Evolutionary conservation across 345 rosid species (phyloP).

Genomic region (Carallia brachiata): DNA sequence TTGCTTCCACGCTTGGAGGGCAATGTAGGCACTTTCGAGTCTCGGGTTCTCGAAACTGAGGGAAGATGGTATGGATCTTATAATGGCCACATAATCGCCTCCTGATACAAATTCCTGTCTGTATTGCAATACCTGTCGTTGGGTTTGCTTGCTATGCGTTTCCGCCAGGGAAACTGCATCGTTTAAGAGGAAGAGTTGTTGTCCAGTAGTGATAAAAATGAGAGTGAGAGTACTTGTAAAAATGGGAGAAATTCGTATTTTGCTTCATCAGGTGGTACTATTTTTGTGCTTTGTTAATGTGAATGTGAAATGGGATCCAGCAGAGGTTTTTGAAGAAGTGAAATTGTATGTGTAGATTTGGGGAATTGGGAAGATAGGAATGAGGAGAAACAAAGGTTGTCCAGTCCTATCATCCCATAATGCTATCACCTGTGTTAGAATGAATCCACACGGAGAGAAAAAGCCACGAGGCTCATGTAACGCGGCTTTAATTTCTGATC

Average conservation of each 20-base stretch:
- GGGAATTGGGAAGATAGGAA: too few relatives aligned
- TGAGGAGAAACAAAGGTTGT: too few relatives aligned
- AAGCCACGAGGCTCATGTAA: too few relatives aligned
- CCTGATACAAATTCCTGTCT: slow-evolving; percentile 12
- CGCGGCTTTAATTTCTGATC: background rate
- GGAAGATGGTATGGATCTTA: slow-evolving; percentile 30
- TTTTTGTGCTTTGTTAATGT: slow-evolving; percentile 4
- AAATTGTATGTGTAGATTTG: too few relatives aligned
- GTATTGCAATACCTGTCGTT: slow-evolving; percentile 27
- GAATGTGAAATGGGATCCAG: too few relatives aligned
- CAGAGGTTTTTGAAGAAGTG: too few relatives aligned
- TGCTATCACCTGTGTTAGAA: too few relatives aligned
- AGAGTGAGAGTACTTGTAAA: background rate
- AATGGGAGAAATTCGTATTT: slow-evolving; percentile 19
- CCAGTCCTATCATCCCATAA: too few relatives aligned
- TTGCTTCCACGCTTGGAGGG: slow-evolving; percentile 80
- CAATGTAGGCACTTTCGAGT: slow-evolving; percentile 57
- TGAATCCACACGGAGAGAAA: too few relatives aligned
- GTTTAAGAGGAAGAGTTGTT: slow-evolving; percentile 2
- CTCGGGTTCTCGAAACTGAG: slow-evolving; percentile 54
- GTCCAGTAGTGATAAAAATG: slow-evolving; percentile 3
- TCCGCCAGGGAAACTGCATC: slow-evolving; percentile 14
- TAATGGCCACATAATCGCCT: slow-evolving; percentile 26
- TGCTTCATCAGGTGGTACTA: slow-evolving; percentile 33
- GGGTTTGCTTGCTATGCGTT: slow-evolving; percentile 11